These are phyloP conservation scores for Pleurotus tuber-regium DNA, from an alignment of 768 basidiomycete genomes.

Conservation along the genomic window DNA sequence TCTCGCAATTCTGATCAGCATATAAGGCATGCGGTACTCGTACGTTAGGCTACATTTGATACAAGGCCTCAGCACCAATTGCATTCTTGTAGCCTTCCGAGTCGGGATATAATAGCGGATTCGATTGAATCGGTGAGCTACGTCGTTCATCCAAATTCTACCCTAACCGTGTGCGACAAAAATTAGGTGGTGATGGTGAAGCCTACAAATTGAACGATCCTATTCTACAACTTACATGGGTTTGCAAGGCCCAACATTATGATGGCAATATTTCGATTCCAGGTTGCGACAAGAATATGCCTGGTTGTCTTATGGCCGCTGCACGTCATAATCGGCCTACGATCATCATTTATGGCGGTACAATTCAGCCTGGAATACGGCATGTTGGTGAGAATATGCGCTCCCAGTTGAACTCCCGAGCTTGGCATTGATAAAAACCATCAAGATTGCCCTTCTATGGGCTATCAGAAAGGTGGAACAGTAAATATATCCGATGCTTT, in stretches of 20 bases:
- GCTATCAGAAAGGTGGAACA: conserved; percentile 72
- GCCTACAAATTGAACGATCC: neutral
- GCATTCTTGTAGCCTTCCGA: conserved; percentile 58
- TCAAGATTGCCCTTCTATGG: conserved; percentile 76
- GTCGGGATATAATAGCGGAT: conserved; percentile 87
- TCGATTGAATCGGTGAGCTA: conserved; percentile 72
- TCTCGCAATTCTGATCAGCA: neutral
- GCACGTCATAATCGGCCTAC: conserved; percentile 86
- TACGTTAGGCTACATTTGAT: conserved; percentile 32
- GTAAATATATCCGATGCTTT: conserved; percentile 85
- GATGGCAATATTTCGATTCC: conserved; percentile 86
- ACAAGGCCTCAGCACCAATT: neutral
- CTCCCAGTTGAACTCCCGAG: neutral
- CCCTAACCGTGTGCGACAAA: neutral
- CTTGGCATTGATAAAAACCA: conserved; percentile 10
- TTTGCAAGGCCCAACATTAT: conserved; percentile 74
- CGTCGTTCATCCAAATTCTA: conserved; percentile 4
- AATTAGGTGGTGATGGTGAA: conserved; percentile 54
- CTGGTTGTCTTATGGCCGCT: conserved; percentile 84
- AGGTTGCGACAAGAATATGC: conserved; percentile 94
- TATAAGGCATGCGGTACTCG: conserved; percentile 86
- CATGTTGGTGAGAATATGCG: conserved; percentile 44
- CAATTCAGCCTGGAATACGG: conserved; percentile 76
- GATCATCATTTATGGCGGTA: conserved; percentile 84
- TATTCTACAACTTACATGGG: conserved; percentile 1